phyloP scores from a whole-genome alignment of 179 eudicot species.

The Drosera spatulata region DNA sequence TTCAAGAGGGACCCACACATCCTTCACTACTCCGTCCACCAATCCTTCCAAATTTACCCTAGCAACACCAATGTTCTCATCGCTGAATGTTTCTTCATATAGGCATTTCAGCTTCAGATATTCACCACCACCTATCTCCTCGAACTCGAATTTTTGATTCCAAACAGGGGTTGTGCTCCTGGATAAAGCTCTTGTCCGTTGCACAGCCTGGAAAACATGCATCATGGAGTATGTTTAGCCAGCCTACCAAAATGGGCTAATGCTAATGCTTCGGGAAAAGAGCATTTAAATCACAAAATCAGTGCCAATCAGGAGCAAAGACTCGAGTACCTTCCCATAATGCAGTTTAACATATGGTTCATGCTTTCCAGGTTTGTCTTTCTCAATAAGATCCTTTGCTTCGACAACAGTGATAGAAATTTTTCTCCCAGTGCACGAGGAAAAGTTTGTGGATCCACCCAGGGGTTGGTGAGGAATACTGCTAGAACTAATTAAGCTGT shows the following conservation, averaged over 20 bases:
- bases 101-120: constrained; percentile 73
- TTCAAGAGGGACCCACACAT: constrained; percentile 83
- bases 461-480: constrained; percentile 38
- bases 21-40: constrained; percentile 54
- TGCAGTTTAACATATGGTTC: constrained; percentile 80
- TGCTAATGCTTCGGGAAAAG: too few relatives aligned
- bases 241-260: too few relatives aligned
- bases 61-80: constrained; percentile 82
- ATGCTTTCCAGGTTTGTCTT: constrained; percentile 60
- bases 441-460: constrained; percentile 35
- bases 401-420: constrained; percentile 58
- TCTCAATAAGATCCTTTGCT: constrained; percentile 59
- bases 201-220: constrained; percentile 30
- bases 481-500: constrained; percentile 26
- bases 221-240: too few relatives aligned
- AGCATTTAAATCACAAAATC: too few relatives aligned
- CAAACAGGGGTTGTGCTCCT: constrained; percentile 50
- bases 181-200: constrained; percentile 44
- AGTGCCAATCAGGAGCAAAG: not conserved
- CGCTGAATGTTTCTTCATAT: constrained; percentile 68
- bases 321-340: constrained; percentile 78
- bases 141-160: constrained; percentile 89
- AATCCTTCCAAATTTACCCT: constrained; percentile 89
- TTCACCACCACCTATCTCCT: constrained; percentile 84
- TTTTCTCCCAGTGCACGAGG: constrained; percentile 67